Evolutionary conservation across 306 rosid species (phyloP).

Genomic region (Oemleria cerasiformis): DNA sequence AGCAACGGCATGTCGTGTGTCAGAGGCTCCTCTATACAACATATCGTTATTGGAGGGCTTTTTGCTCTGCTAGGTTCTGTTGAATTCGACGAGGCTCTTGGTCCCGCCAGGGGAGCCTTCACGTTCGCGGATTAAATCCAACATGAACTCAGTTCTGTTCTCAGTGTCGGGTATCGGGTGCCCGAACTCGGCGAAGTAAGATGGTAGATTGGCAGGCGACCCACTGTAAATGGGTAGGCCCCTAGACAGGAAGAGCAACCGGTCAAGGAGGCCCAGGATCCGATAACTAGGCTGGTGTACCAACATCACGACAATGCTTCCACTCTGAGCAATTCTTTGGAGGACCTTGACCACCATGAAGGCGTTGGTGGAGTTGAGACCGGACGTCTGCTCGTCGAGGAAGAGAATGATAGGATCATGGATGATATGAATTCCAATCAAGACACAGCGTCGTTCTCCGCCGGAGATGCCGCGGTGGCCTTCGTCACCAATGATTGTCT

Average conservation of each 20-base stretch:
- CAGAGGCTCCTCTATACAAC: not conserved
- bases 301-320: slow-evolving; percentile 93
- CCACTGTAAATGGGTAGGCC: slow-evolving; percentile 92
- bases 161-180: slow-evolving; percentile 84
- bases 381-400: slow-evolving; percentile 93
- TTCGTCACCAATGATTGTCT: slow-evolving; percentile 81
- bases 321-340: slow-evolving; percentile 90
- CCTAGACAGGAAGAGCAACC: slow-evolving; percentile 67
- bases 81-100: slow-evolving; percentile 69
- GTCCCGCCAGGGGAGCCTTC: slow-evolving; percentile 85
- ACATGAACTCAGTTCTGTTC: slow-evolving; percentile 84
- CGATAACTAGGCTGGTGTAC: slow-evolving; percentile 91
- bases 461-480: slow-evolving; percentile 98
- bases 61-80: slow-evolving; percentile 76
- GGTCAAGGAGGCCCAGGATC: slow-evolving; percentile 72
- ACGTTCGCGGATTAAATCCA: slow-evolving; percentile 83
- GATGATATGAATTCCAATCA: slow-evolving; percentile 84
- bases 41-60: slow-evolving; percentile 25
- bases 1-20: slow-evolving; percentile 29
- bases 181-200: slow-evolving; percentile 72
- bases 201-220: slow-evolving; percentile 55
- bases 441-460: slow-evolving; percentile 86
- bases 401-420: slow-evolving; percentile 88
- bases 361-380: slow-evolving; percentile 91
- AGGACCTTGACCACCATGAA: slow-evolving; percentile 94